Conservation (phyloP, 176 grass and related monocot genomes). For the Carex parvula region DNA sequence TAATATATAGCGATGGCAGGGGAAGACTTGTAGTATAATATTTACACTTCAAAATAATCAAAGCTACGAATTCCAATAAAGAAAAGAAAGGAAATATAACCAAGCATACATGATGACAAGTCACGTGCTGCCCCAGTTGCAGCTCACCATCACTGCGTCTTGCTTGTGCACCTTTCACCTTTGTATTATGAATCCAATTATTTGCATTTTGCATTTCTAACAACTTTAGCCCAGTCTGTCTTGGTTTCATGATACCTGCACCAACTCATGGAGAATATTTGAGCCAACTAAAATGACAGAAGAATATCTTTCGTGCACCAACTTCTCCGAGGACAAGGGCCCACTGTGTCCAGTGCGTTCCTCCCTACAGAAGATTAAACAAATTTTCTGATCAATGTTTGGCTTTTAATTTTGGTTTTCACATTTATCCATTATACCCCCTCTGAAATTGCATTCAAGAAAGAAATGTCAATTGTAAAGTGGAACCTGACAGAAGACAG, state of each 20-base stretch:
- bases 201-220: slow-evolving; percentile 15
- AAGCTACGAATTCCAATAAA: not conserved
- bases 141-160: not conserved
- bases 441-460: not conserved
- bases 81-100: not conserved
- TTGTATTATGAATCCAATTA: not conserved
- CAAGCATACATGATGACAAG: not conserved
- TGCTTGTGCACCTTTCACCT: not conserved
- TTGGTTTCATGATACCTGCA: not conserved
- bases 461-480: not conserved
- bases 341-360: slow-evolving; percentile 99
- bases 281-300: not conserved
- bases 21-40: not conserved
- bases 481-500: slow-evolving; percentile 87
- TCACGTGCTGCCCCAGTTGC: not conserved
- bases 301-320: not conserved
- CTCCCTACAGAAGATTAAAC: slow-evolving; percentile 43
- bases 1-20: not conserved
- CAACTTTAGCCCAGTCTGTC: not conserved
- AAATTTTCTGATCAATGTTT: not conserved
- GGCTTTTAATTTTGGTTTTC: not conserved
- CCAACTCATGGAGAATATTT: not conserved
- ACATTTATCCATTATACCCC: not conserved
- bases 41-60: not conserved
- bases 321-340: slow-evolving; percentile 78